A percentile compares a stretch with the other conserved stretches of the same genome.
Evolutionary conservation across 2,329 filamentous ascomycete genomes (phyloP).

Genomic region (Microascus cirrosus): DNA sequence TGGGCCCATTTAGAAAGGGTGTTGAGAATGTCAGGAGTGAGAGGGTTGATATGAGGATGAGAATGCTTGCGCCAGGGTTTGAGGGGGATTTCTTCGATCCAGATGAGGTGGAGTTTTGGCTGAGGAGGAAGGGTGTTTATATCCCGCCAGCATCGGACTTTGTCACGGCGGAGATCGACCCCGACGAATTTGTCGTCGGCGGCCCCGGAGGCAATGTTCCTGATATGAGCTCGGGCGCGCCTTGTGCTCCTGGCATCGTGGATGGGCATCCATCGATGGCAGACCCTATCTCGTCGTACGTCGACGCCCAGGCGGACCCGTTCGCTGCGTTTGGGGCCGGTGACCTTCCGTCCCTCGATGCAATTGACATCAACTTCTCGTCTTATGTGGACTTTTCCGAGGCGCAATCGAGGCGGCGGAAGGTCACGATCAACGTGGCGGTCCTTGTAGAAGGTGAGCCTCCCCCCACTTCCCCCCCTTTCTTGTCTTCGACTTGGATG

Average conservation of each 20-base stretch:
- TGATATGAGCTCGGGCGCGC: neutral
- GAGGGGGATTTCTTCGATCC: conserved; percentile 68
- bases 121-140: conserved; percentile 50
- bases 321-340: neutral
- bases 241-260: neutral
- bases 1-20: conserved; percentile 33
- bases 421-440: conserved; percentile 22
- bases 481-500: neutral
- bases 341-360: neutral
- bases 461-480: neutral
- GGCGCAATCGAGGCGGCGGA: conserved; percentile 14
- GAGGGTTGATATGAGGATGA: conserved; percentile 33
- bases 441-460: conserved; percentile 20
- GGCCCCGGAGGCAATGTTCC: conserved; percentile 6
- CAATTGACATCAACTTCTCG: neutral
- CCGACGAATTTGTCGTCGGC: conserved; percentile 22
- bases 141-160: conserved; percentile 52
- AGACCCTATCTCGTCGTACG: neutral
- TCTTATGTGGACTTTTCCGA: neutral
- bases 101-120: conserved; percentile 65
- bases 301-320: conserved; percentile 4
- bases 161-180: conserved; percentile 45
- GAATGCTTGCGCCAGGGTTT: conserved; percentile 47
- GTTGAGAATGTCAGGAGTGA: conserved; percentile 28
- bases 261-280: neutral